Evolutionary conservation across 106 monocot genomes (phyloP).

Genomic region (Dioscorea alata): DNA sequence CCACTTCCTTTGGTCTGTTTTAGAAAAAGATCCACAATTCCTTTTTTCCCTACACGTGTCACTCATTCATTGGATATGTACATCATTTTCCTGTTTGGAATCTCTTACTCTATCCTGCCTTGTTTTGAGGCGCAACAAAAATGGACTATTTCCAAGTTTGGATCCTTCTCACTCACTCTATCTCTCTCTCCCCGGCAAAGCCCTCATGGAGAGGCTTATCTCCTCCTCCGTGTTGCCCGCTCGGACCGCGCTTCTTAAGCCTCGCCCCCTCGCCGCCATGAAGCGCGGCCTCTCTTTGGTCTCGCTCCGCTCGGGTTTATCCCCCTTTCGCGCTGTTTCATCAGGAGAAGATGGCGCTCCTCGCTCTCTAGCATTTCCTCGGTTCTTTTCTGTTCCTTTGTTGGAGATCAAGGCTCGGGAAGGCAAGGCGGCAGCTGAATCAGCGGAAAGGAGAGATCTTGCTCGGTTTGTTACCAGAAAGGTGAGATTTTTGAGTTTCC

Average conservation of each 20-base stretch:
- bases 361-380: neutral
- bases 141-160: too few species aligned
- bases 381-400: neutral
- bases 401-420: neutral
- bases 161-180: too few species aligned
- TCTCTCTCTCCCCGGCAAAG: neutral
- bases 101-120: too few species aligned
- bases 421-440: neutral
- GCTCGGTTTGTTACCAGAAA: neutral
- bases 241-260: neutral
- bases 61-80: too few species aligned
- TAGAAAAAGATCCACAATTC: too few species aligned
- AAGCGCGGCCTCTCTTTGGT: neutral
- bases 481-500: neutral
- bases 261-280: neutral
- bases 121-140: too few species aligned
- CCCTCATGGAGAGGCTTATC: constrained; percentile 18
- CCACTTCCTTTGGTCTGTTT: too few species aligned
- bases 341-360: neutral
- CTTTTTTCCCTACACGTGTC: too few species aligned
- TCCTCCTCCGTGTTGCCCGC: neutral
- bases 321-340: constrained; percentile 1
- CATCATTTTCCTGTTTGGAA: too few species aligned
- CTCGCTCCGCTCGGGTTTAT: neutral
- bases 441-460: neutral